phyloP scores from a whole-genome alignment of 116 monocot genomes.

The Posidonia oceanica region DNA sequence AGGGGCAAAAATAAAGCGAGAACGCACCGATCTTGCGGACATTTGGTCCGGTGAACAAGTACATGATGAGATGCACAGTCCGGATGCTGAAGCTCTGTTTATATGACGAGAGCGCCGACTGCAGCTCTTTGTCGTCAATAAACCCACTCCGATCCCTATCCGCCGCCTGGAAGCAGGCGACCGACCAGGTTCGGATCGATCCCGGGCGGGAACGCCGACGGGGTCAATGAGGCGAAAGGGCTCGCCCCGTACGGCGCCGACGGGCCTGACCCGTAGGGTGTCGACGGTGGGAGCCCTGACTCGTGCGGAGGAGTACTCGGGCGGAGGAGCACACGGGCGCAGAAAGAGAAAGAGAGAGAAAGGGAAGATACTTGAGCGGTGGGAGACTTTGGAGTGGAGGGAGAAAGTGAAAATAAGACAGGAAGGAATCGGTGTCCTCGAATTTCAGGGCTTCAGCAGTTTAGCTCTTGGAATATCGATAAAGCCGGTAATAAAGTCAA shows the following conservation, averaged over 20 bases:
- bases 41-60: conserved; percentile 46
- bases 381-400: no score
- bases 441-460: no score
- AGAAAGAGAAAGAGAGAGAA: no score
- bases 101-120: conserved; percentile 42
- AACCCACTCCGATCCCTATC: conserved; percentile 71
- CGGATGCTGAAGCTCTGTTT: conserved; percentile 46
- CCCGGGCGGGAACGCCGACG: conserved; percentile 42
- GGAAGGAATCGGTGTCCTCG: no score
- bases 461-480: no score
- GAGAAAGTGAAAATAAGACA: no score
- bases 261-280: conserved; percentile 1
- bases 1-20: no score
- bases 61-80: conserved; percentile 68
- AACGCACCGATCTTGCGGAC: conserved; percentile 42
- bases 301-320: neutral
- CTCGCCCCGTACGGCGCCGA: conserved; percentile 9
- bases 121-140: conserved; percentile 70
- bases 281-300: neutral
- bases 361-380: no score
- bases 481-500: no score
- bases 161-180: conserved; percentile 45
- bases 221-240: conserved; percentile 5
- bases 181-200: conserved; percentile 41
- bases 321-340: no score